Evolutionary conservation across 345 rosid genomes (phyloP).

Genomic region (Brassica cretica): DNA sequence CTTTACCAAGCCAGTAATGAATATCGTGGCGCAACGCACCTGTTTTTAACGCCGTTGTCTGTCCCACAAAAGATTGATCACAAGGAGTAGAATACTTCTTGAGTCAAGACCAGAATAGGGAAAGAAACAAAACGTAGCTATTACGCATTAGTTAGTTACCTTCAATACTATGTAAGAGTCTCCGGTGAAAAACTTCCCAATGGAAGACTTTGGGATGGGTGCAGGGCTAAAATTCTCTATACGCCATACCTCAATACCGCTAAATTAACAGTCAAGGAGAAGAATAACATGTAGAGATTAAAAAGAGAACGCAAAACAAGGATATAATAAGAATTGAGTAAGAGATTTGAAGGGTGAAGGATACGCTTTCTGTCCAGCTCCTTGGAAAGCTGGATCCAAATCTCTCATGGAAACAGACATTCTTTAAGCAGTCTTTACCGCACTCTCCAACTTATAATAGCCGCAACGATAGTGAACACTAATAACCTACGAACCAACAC

Average conservation of each 20-base stretch:
- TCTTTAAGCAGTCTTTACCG: slow-evolving; percentile 38
- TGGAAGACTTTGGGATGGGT: slow-evolving; percentile 61
- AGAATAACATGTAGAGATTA: slow-evolving; percentile 18
- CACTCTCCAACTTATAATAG: slow-evolving; percentile 39
- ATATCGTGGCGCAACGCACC: slow-evolving; percentile 84
- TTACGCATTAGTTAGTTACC: slow-evolving; percentile 51
- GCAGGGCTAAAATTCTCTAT: slow-evolving; percentile 85
- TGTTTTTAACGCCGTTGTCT: slow-evolving; percentile 77
- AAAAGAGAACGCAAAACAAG: neutral
- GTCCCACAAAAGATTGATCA: slow-evolving; percentile 13
- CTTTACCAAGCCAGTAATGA: slow-evolving; percentile 95
- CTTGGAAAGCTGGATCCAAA: slow-evolving; percentile 95
- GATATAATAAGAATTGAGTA: neutral
- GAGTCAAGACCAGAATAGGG: neutral
- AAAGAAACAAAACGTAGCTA: neutral
- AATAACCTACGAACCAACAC: slow-evolving; percentile 30
- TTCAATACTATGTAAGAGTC: slow-evolving; percentile 90
- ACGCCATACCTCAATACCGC: slow-evolving; percentile 97
- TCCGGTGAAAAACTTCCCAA: slow-evolving; percentile 90
- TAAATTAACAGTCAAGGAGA: slow-evolving; percentile 57
- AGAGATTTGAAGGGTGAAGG: slow-evolving; percentile 44
- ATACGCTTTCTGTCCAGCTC: slow-evolving; percentile 98
- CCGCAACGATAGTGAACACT: slow-evolving; percentile 33
- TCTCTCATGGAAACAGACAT: slow-evolving; percentile 99
- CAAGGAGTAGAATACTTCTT: neutral